Evolutionary conservation across 257 asterid genomes (phyloP), one percentile per base, ranked within the genome.

Genomic region (Scutellaria barbata): DNA sequence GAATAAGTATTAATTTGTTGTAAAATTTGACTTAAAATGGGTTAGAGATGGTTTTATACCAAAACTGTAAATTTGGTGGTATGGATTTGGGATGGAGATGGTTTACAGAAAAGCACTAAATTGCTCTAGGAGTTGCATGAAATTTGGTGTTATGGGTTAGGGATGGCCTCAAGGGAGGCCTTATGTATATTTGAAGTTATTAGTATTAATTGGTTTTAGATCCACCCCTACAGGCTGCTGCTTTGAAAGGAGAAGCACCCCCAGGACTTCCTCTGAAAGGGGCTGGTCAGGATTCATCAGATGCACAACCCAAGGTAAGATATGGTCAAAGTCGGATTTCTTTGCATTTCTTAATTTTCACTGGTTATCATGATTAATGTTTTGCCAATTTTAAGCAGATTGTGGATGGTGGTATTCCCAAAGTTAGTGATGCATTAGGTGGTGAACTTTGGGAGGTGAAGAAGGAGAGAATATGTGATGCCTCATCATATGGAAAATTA

Each of bases 161-260:
- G 22, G 12, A 54, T 54, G 35, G 37, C 25, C 59, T 20, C 3
- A 53, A 8, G 5, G 10, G 33, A 76, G 54, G 63, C 8, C 48
- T 37, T 58, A 57, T 47, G 12, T 60, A 25, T 63, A 18, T 55
- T 54, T 69, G 76, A 62, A 62, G 65, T 48, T 58, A 67, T 63
- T 51, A 30, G 22, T 58, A 22, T 40, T 57, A 35, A 43, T 54
- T 68, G 55, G 10, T 69, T 66, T 63, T 63, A 18, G 56, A 3
- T 42, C 45, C 63, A 46, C 50, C 59, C 46, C 39, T 35, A 52
- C 83, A 95, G 99, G 97, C 96, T 78, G 99, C 99, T 83, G 96
- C 99, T 79, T 81, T 95, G 88, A 95, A 95, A 87, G 99, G 99
- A 71, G 99, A 92, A 89, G 98, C 99, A 77, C 99, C 99, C 60